Conservation (phyloP, 768 basidiomycete genomes). For the Pleurotus salmoneostramineus region DNA sequence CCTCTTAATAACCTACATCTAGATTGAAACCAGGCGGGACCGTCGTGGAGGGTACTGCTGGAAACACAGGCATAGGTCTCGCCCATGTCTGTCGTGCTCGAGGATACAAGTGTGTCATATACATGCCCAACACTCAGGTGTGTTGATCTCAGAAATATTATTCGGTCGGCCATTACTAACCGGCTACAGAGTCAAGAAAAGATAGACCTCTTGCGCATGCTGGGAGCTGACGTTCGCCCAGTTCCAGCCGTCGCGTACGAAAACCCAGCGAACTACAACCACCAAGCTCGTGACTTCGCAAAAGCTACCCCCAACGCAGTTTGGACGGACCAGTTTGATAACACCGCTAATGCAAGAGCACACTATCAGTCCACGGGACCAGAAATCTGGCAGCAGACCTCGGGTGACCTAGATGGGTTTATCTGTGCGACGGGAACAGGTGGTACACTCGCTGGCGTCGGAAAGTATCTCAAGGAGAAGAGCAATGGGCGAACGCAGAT, state of each 20-base stretch:
- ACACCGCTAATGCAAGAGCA: constrained; percentile 82
- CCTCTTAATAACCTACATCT: background rate
- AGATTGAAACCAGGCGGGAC: constrained; percentile 92
- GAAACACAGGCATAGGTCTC: constrained; percentile 96
- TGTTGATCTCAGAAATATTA: constrained; percentile 7
- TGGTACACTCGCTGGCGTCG: constrained; percentile 89
- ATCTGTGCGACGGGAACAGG: constrained; percentile 94
- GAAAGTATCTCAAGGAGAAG: constrained; percentile 80
- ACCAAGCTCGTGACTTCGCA: constrained; percentile 91
- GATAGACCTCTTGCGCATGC: constrained; percentile 94
- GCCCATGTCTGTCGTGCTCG: constrained; percentile 91
- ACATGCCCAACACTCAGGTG: constrained; percentile 95
- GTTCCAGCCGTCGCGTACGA: constrained; percentile 97
- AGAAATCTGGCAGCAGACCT: constrained; percentile 92
- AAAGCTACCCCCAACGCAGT: constrained; percentile 71
- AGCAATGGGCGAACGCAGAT: constrained; percentile 75
- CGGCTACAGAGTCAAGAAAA: constrained; percentile 88
- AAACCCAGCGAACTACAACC: constrained; percentile 95
- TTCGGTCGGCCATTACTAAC: background rate
- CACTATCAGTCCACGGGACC: constrained; percentile 93
- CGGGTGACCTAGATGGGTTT: constrained; percentile 83
- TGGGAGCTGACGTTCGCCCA: constrained; percentile 94
- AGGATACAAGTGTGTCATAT: constrained; percentile 98
- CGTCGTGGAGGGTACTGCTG: constrained; percentile 96
- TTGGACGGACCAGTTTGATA: constrained; percentile 99